Base-by-base conservation (phyloP, 176 grass and related monocot genomes). In the Luzula sylvatica region DNA sequence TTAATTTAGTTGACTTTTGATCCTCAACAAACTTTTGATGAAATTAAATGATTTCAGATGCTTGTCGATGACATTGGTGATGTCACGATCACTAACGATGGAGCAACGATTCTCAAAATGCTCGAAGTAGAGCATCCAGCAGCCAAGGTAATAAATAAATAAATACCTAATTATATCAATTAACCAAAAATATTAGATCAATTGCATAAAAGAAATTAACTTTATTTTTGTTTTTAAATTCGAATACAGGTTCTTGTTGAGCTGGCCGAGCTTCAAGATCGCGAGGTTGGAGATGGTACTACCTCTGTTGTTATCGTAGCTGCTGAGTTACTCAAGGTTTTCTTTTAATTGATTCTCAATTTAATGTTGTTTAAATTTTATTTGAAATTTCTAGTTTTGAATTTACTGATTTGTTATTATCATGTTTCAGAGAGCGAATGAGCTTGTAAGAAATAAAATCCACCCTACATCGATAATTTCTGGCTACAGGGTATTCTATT, bases 11-110 rank as follows among this genome's bases (percentile, higher is more conserved):
- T 18, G 23, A 27, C 41, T 3, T 1, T 64, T 11, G 27, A 20
- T 19, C 28, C 5, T 28, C 47, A 49, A 21, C 30, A 46, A 2
- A 9, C 0, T 28, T 14, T 8, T 64, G 28, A 35, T 21, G 5
- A 12, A n/a, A 49, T 23, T 23, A 49, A 15, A 35, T 42, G 2
- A 9, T 58, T 69, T 28, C 55, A 90, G 85, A 98, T 98, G 85
- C 69, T 87, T 28, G 85, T 90, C 51, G 81, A 90, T 74, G 85
- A 98, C 64, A 98, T 98, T 16, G 86, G 92, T 60, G 81, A 98
- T 69, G 92, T 90, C 46, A 90, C 81, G 32, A 98, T 92, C 30
- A 98, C 92, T 56, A 98, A 90, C 68, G 92, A 90, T 63, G 92
- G 92, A 15, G 81, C 86, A 51, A 98, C 86, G 26, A 98, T 98